Conservation (phyloP, 2,329 filamentous ascomycete genomes). For the Trichoderma cornu-damae region DNA sequence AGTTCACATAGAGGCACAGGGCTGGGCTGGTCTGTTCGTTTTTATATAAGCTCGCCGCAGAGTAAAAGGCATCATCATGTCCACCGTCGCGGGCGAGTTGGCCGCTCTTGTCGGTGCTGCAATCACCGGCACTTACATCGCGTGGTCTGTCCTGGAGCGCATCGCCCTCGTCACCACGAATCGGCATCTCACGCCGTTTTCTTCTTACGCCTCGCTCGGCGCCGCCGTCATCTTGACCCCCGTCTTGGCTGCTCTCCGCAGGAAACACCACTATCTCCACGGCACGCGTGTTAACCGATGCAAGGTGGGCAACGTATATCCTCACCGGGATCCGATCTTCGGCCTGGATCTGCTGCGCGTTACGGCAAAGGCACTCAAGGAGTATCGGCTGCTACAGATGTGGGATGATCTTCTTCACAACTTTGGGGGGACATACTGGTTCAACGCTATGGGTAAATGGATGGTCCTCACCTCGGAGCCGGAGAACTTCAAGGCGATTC, state of each 20-base stretch:
- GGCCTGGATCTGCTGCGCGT: constrained; percentile 45
- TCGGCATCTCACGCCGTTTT: constrained; percentile 5
- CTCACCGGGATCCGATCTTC: constrained; percentile 50
- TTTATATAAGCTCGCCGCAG: background rate
- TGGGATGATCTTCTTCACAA: constrained; percentile 30
- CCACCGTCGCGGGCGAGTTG: constrained; percentile 12
- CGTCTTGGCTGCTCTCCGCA: constrained; percentile 17
- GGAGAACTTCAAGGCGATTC: constrained; percentile 52
- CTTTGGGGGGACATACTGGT: constrained; percentile 34
- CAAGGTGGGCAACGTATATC: constrained; percentile 40
- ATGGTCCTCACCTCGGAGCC: constrained; percentile 46
- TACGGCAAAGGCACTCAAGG: constrained; percentile 35
- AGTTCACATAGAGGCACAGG: no score
- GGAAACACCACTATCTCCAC: constrained; percentile 23
- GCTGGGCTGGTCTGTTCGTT: background rate
- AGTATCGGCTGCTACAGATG: constrained; percentile 33
- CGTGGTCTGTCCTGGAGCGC: constrained; percentile 8
- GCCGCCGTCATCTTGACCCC: constrained; percentile 18
- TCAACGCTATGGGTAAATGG: constrained; percentile 33
- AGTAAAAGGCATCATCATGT: background rate
- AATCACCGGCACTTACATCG: constrained; percentile 13
- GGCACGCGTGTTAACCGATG: constrained; percentile 41
- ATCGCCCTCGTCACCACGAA: background rate
- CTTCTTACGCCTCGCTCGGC: constrained; percentile 20
- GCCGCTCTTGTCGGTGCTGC: constrained; percentile 7